These are phyloP conservation scores for Gossypium lobatum DNA, from an alignment of 441 rosid species.

Conservation along the genomic window DNA sequence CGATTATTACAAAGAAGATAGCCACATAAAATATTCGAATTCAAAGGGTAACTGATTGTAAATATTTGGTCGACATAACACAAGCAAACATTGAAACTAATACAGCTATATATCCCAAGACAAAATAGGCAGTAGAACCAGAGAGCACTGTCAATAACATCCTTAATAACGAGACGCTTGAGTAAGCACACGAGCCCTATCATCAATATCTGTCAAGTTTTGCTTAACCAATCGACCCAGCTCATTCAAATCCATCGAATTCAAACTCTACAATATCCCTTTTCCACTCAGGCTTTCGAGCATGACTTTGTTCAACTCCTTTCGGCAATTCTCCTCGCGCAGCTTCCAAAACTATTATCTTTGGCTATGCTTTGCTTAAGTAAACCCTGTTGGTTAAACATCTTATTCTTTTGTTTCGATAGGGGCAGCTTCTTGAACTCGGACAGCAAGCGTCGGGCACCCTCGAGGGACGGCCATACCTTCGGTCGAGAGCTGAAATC, in stretches of 20 bases:
- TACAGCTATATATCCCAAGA: background rate
- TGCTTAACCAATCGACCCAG: constrained; percentile 29
- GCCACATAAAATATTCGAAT: no score
- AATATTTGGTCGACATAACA: background rate
- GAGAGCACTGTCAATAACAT: no score
- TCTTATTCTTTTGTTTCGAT: background rate
- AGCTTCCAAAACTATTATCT: background rate
- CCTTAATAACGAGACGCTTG: no score
- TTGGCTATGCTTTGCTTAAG: background rate
- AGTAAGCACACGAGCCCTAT: background rate
- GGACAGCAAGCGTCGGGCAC: background rate
- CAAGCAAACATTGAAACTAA: background rate
- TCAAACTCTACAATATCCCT: constrained; percentile 1
- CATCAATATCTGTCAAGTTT: constrained; percentile 20
- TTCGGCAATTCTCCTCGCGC: background rate
- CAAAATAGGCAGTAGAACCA: background rate
- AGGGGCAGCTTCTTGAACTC: background rate
- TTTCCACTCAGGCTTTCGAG: constrained; percentile 12
- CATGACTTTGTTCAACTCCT: background rate
- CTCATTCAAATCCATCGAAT: constrained; percentile 30
- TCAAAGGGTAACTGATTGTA: no score
- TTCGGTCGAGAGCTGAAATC: background rate
- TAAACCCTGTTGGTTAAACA: background rate
- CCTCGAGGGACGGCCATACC: background rate
- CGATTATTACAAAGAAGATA: no score